Percentiles rank a stretch among this genome's conserved stretches.
Evolutionary conservation across 75 land plant genomes (phyloP).

Genomic region (Pinus tabuliformis): DNA sequence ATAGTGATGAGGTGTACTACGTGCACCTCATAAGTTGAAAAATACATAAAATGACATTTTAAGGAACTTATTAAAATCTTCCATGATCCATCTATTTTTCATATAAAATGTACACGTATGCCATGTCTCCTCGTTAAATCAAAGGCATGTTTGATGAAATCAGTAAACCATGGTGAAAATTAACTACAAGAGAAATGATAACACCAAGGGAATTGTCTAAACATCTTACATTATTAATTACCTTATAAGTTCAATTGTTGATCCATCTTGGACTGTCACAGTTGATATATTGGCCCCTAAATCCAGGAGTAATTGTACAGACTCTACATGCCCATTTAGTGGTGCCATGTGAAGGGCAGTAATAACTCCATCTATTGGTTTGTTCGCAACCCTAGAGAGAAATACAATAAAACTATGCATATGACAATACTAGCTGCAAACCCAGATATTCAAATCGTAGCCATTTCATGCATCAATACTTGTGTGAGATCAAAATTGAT

Average conservation of each 20-base stretch:
- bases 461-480: not conserved
- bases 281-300: constrained; percentile 68
- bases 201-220: no score
- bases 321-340: constrained; percentile 80
- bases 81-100: not conserved
- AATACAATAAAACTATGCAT: constrained; percentile 26
- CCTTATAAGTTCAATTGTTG: constrained; percentile 83
- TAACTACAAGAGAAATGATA: not conserved
- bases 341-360: constrained; percentile 97
- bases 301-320: constrained; percentile 76
- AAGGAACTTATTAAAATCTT: not conserved
- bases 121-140: not conserved
- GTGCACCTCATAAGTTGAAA: constrained; percentile 56
- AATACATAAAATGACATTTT: not conserved
- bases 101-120: not conserved
- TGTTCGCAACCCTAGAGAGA: constrained; percentile 52
- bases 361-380: constrained; percentile 91
- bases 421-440: not conserved
- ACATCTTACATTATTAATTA: constrained; percentile 8
- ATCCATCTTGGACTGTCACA: constrained; percentile 84
- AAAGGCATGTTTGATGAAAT: not conserved
- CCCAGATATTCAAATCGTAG: constrained; percentile 7
- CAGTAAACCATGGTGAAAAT: not conserved
- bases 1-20: constrained; percentile 89
- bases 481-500: constrained; percentile 40